Base-by-base conservation (phyloP, 371 early-diverging fungal species). In the Mucor plumbeus region DNA sequence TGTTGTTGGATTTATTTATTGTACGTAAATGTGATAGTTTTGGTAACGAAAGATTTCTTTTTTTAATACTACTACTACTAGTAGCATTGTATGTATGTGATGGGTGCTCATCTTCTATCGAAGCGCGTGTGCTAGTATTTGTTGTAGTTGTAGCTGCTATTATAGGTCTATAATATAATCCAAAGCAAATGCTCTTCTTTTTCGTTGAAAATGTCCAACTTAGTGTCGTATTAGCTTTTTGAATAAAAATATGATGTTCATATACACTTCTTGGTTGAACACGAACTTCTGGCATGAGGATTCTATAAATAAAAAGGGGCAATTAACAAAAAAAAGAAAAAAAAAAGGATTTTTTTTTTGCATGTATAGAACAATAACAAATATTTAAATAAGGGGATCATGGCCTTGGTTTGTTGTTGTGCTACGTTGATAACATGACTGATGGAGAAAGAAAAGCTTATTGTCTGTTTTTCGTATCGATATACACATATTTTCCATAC, bases 131-230 rank as follows among this genome's bases (percentile, higher is more conserved):
- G 17, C 50, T 56, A 5, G 7, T 21, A 10, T 15, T 63, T 62
- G 58, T 33, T 10, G n/a, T 38, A 34, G 58, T 33, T 10, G n/a
- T 38, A 34, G 26, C 0, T 13, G 11, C 21, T 10, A n/a, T 31
- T 34, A 10, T 35, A 36, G 59, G 36, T 34, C 47, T 61, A 50
- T 21, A 76, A 71, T 71, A 95, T 53, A 96, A 83, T 9, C 96
- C 96, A 84, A 96, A 96, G 56, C 90, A 87, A 33, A 95, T 92
- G 65, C 90, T 95, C 73, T 94, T 94, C 64, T 85, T 85, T 71
- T 87, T 88, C 11, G 95, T 96, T 21, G 89, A 89, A 77, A 95
- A 96, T 77, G 87, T 88, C 96, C 96, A 96, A 69, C 86, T 84
- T 10, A 96, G 86, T 19, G 88, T 89, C 64, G 89, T 87, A 34